A percentile compares a stretch with the other conserved stretches of the same genome.
Evolutionary conservation across 192 early-diverging fungal species (phyloP).

Genomic region (Pilobolus umbonatus): DNA sequence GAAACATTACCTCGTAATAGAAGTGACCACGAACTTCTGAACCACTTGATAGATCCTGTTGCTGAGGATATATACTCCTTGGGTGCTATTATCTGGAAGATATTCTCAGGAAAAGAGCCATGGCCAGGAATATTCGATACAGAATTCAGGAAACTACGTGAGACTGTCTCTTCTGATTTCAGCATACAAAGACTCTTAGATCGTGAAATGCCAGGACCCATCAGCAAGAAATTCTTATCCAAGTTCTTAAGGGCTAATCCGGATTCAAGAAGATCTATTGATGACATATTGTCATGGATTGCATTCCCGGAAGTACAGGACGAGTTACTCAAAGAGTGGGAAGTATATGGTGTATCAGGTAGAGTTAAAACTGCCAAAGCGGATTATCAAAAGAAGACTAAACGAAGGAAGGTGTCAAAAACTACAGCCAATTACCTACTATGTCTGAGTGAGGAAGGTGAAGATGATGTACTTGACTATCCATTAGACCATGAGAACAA

Average conservation of each 20-base stretch:
- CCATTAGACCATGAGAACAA: no score
- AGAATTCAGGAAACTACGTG: conserved; percentile 47
- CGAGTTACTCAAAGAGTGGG: conserved; percentile 43
- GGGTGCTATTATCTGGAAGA: conserved; percentile 53
- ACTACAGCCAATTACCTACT: no score
- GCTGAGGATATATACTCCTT: conserved; percentile 54
- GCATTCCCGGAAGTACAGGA: conserved; percentile 29
- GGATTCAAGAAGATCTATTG: conserved; percentile 32
- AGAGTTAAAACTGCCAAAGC: no score
- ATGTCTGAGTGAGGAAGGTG: no score
- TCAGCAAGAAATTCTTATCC: conserved; percentile 33
- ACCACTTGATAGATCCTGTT: conserved; percentile 39
- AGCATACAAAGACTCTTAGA: conserved; percentile 43
- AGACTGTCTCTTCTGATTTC: conserved; percentile 33
- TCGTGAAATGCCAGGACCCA: conserved; percentile 32
- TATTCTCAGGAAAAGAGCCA: conserved; percentile 51
- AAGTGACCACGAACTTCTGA: conserved; percentile 34
- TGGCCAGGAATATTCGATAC: conserved; percentile 57
- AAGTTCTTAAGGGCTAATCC: conserved; percentile 38
- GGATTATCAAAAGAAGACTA: no score
- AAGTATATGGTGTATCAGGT: conserved; percentile 7
- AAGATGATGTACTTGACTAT: no score
- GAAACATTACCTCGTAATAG: conserved; percentile 49
- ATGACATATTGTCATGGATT: conserved; percentile 43
- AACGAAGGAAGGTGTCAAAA: no score